Evolutionary conservation across 169 alveolate species (phyloP).

Genomic region (Babesia gibsoni): DNA sequence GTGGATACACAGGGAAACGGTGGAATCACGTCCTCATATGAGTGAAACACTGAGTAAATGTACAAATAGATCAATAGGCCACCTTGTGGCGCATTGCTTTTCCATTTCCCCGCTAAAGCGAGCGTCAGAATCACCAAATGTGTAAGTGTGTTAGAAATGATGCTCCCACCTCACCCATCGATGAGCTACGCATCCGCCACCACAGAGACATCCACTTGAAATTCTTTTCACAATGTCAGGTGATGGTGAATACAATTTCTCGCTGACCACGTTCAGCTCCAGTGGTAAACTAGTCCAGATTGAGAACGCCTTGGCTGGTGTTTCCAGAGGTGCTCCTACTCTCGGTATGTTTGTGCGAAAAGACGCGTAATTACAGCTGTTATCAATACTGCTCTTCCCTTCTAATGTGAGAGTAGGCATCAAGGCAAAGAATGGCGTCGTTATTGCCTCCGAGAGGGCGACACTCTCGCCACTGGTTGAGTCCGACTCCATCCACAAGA

Average conservation of each 20-base stretch:
- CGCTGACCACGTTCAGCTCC: constrained; percentile 93
- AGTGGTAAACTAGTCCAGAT: constrained; percentile 96
- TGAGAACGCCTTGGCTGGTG: constrained; percentile 96
- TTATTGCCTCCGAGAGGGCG: constrained; percentile 93
- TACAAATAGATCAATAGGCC: too few relatives aligned
- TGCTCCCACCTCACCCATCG: constrained; percentile 9
- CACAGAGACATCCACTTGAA: constrained; percentile 12
- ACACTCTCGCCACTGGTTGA: constrained; percentile 88
- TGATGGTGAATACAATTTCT: constrained; percentile 88
- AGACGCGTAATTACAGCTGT: neutral
- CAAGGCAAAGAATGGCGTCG: constrained; percentile 94
- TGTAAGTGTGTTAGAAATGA: too few relatives aligned
- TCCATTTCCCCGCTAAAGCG: too few relatives aligned
- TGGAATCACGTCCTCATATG: too few relatives aligned
- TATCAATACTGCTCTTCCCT: neutral
- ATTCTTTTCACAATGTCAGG: constrained; percentile 69
- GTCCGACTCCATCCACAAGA: constrained; percentile 88
- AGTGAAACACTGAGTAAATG: too few relatives aligned
- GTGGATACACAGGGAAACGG: too few relatives aligned
- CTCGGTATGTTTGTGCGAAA: constrained; percentile 74
- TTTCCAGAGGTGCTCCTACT: constrained; percentile 93
- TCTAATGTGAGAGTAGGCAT: constrained; percentile 72
- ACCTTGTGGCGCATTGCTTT: too few relatives aligned
- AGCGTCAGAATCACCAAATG: too few relatives aligned
- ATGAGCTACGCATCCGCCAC: constrained; percentile 7